Conservation (phyloP, 495 filamentous ascomycete genomes). For the Neurospora hispaniola region DNA sequence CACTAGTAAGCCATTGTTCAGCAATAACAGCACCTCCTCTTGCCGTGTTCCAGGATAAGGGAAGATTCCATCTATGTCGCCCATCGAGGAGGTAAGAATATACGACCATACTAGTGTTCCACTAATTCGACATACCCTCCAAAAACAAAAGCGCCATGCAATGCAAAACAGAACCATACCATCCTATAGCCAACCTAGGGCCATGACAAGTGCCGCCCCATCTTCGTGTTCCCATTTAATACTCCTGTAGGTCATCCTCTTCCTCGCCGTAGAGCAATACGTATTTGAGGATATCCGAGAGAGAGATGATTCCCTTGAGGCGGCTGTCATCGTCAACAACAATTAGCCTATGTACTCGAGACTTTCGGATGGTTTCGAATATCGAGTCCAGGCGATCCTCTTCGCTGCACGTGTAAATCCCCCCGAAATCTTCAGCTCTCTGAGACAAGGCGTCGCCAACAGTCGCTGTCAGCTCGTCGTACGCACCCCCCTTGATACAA, state of each 20-base stretch:
- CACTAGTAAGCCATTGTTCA: not conserved
- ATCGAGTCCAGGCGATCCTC: constrained; percentile 90
- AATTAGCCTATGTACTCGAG: constrained; percentile 82
- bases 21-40: not conserved
- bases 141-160: constrained; percentile 1
- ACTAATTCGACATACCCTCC: constrained; percentile 14
- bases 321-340: constrained; percentile 81
- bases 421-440: constrained; percentile 82
- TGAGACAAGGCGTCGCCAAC: constrained; percentile 87
- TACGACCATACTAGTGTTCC: constrained; percentile 25
- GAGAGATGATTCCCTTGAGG: constrained; percentile 79
- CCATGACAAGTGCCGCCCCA: not conserved
- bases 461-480: constrained; percentile 77
- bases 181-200: constrained; percentile 1
- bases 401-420: constrained; percentile 90
- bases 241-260: constrained; percentile 35
- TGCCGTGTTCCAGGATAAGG: not conserved
- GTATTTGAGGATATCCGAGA: constrained; percentile 96
- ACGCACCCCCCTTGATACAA: constrained; percentile 84
- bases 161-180: not conserved
- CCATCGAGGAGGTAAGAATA: constrained; percentile 7
- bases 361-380: constrained; percentile 93
- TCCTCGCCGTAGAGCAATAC: constrained; percentile 79
- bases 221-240: constrained; percentile 2
- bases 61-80: constrained; percentile 18